Evolutionary conservation across 768 basidiomycete genomes (phyloP).

Genomic region (Lentinula guzmanii): DNA sequence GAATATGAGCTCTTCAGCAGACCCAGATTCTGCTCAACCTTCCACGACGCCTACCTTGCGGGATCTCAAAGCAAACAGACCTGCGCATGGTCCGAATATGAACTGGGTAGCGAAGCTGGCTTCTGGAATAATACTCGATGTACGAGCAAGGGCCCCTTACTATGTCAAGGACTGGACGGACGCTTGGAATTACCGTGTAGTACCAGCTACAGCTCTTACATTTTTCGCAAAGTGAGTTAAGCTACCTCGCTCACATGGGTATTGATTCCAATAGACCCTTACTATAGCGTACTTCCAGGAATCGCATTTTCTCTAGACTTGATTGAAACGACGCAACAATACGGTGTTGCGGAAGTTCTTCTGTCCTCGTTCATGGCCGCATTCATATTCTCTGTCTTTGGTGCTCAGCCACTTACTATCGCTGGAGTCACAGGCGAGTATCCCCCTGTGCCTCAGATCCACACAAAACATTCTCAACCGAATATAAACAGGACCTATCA

Average conservation of each 20-base stretch:
- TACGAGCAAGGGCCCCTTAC: conserved; percentile 67
- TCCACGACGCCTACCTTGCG: neutral
- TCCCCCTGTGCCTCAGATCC: neutral
- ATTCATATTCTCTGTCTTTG: conserved; percentile 79
- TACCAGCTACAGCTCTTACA: conserved; percentile 81
- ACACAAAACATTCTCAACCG: neutral
- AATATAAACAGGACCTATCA: conserved; percentile 65
- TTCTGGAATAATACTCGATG: conserved; percentile 64
- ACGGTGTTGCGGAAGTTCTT: conserved; percentile 86
- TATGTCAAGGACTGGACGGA: conserved; percentile 87
- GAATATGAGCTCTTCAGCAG: neutral
- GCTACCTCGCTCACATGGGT: neutral
- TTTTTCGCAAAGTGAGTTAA: conserved; percentile 73
- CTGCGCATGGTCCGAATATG: neutral
- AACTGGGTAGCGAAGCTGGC: conserved; percentile 30
- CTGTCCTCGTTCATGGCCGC: conserved; percentile 85
- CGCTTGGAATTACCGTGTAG: conserved; percentile 86
- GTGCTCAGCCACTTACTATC: conserved; percentile 88
- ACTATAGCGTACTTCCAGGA: conserved; percentile 70
- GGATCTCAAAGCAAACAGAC: neutral
- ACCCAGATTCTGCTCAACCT: neutral
- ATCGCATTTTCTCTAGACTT: conserved; percentile 90
- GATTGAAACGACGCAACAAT: conserved; percentile 85
- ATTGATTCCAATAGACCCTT: conserved; percentile 8
- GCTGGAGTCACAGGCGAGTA: conserved; percentile 78